Conservation (phyloP, 257 asterid genomes). For the Mitragyna speciosa region DNA sequence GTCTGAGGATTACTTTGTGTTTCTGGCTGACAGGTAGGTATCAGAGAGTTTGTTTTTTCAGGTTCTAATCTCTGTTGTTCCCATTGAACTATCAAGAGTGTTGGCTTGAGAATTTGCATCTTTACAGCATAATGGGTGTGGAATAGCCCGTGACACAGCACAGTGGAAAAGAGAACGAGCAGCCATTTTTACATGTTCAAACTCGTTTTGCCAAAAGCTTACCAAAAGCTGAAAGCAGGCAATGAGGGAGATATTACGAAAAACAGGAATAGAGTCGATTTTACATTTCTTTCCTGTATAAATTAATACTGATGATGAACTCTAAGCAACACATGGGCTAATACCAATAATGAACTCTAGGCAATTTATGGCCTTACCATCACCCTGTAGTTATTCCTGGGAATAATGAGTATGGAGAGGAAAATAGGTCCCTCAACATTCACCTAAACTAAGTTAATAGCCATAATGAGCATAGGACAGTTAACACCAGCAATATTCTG, state of each 20-base stretch:
- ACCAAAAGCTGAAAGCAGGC: constrained; percentile 67
- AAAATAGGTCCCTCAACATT: not conserved
- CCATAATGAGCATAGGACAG: not conserved
- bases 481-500: not conserved
- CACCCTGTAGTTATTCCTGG: not conserved
- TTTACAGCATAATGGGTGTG: constrained; percentile 54
- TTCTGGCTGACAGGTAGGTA: constrained; percentile 34
- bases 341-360: not conserved
- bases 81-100: constrained; percentile 29
- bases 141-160: constrained; percentile 95
- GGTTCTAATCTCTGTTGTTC: constrained; percentile 38
- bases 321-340: not conserved
- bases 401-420: not conserved
- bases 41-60: constrained; percentile 29
- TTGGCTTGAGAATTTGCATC: constrained; percentile 36
- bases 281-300: not conserved
- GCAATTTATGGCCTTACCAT: not conserved
- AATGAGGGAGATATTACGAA: constrained; percentile 8
- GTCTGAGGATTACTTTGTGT: constrained; percentile 36
- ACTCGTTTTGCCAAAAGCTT: constrained; percentile 97
- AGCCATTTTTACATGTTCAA: constrained; percentile 93
- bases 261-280: not conserved
- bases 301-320: not conserved
- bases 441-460: not conserved
- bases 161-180: constrained; percentile 97